Base-by-base conservation (phyloP, 2,329 filamentous ascomycete genomes). In the Nakataea oryzae region DNA sequence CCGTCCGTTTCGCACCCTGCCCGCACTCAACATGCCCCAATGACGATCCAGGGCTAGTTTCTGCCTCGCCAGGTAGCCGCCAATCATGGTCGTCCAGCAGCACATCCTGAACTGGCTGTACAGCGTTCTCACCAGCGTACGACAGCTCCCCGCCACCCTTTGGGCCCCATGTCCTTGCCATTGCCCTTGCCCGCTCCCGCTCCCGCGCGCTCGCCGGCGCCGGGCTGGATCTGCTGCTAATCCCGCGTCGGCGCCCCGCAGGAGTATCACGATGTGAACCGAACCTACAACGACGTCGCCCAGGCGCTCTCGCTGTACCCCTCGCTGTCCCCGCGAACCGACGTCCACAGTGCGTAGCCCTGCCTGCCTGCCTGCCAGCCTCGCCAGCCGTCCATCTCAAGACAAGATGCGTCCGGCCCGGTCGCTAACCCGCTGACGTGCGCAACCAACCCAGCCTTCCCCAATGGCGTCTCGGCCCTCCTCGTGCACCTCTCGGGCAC, bases 51-150 rank as follows among this genome's bases (percentile, higher is more conserved):
- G 21, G 41, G 41, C 41, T 47, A 50, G 58, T 47, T 4, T 59
- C 58, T 59, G 50, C 58, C 41, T 56, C 27, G 12, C 14, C 27
- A 47, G 58, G 58, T 59, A 30, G 24, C n/a, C 24, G 32, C 32
- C 54, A 30, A 61, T n/a, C 58, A 86, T 86, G 81, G 85, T 87
- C 69, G 90, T 96, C 72, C 89, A 91, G 70, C 92, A 96, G 75
- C 90, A 92, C 77, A 88, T 96, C 64, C 81, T 97, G 70, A 93
- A 92, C 77, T 97, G 93, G 93, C 86, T 97, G 7, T 96, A 96
- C 77, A 95, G 90, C 76, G 88, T 96, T 62, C 78, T 97, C 63
- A 90, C 88, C 55, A 90, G 86, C 69, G 89, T 91, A 77, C 59
- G 79, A 24, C 28, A n/a, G 32, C 3, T 29, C 5, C 13, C 27